These are phyloP conservation scores for Diaporthe sp. DNA, from an alignment of 2,329 filamentous ascomycete species.

Conservation along the genomic window DNA sequence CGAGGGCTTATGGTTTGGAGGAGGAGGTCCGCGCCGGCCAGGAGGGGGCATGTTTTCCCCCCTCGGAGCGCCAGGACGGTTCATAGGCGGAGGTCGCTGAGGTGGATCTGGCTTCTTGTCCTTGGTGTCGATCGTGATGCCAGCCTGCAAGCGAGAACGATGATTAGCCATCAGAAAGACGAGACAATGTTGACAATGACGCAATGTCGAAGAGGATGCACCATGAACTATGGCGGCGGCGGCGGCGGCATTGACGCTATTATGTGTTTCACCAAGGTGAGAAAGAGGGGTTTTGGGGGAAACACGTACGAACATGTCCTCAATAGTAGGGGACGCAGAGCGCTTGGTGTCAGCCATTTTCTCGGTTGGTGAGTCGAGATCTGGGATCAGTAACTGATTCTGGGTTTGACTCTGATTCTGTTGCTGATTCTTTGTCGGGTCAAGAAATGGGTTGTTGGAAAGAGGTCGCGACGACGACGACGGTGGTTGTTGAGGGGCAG, in stretches of 20 bases:
- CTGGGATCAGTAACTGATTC: slow-evolving; percentile 48
- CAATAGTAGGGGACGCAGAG: slow-evolving; percentile 66
- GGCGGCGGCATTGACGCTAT: slow-evolving; percentile 27
- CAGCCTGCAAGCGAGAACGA: slow-evolving; percentile 67
- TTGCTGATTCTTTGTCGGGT: slow-evolving; percentile 58
- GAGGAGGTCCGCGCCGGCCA: slow-evolving; percentile 57
- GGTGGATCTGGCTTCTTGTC: slow-evolving; percentile 61
- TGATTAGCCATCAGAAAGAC: slow-evolving; percentile 22
- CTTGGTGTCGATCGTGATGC: slow-evolving; percentile 76
- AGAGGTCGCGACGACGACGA: slow-evolving; percentile 62
- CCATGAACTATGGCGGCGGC: not conserved
- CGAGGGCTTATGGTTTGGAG: slow-evolving; percentile 69
- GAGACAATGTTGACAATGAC: not conserved
- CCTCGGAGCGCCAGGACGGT: slow-evolving; percentile 53
- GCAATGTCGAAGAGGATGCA: not conserved
- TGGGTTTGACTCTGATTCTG: slow-evolving; percentile 45
- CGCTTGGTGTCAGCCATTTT: slow-evolving; percentile 64
- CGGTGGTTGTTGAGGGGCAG: slow-evolving; percentile 52
- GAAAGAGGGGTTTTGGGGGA: slow-evolving; percentile 18
- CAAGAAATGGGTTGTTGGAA: slow-evolving; percentile 83
- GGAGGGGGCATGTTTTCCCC: slow-evolving; percentile 63
- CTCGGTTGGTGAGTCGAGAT: slow-evolving; percentile 41
- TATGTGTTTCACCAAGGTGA: slow-evolving; percentile 25
- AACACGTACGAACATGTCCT: slow-evolving; percentile 82
- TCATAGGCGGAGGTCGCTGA: slow-evolving; percentile 52